Evolutionary conservation across 192 early-diverging fungal genomes (phyloP).

Genomic region (Cladochytrium replicatum): DNA sequence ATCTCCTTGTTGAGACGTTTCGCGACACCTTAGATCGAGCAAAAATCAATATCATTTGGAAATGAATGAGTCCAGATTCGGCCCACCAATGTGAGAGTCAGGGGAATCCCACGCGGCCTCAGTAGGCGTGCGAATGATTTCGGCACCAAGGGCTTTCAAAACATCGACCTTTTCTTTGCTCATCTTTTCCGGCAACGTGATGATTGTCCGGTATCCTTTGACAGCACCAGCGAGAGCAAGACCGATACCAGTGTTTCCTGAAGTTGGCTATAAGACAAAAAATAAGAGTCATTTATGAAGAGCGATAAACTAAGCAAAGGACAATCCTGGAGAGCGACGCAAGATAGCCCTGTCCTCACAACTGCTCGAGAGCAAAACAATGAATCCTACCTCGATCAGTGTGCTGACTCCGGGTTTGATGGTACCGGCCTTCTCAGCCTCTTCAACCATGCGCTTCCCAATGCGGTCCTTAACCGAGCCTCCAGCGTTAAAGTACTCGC

Average conservation of each 20-base stretch:
- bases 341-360: neutral
- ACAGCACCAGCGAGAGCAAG: slow-evolving; percentile 95
- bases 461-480: slow-evolving; percentile 99
- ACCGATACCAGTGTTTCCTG: slow-evolving; percentile 99
- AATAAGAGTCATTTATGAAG: neutral
- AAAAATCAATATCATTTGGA: neutral
- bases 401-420: slow-evolving; percentile 81
- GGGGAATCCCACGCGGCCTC: slow-evolving; percentile 99
- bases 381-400: slow-evolving; percentile 66
- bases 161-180: slow-evolving; percentile 99
- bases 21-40: slow-evolving; percentile 55
- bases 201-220: slow-evolving; percentile 96
- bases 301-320: neutral
- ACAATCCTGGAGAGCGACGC: neutral
- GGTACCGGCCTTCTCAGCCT: slow-evolving; percentile 82
- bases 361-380: neutral
- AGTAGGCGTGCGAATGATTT: slow-evolving; percentile 97
- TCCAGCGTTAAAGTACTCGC: slow-evolving; percentile 98
- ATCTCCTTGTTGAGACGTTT: slow-evolving; percentile 89
- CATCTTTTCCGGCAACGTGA: slow-evolving; percentile 99
- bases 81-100: slow-evolving; percentile 85
- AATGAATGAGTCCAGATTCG: neutral
- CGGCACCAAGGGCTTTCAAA: slow-evolving; percentile 91
- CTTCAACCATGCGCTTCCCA: slow-evolving; percentile 92
- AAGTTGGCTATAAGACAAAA: slow-evolving; percentile 66